Evolutionary conservation across 2,329 filamentous ascomycete species (phyloP).

Genomic region (Aspergillus niger): DNA sequence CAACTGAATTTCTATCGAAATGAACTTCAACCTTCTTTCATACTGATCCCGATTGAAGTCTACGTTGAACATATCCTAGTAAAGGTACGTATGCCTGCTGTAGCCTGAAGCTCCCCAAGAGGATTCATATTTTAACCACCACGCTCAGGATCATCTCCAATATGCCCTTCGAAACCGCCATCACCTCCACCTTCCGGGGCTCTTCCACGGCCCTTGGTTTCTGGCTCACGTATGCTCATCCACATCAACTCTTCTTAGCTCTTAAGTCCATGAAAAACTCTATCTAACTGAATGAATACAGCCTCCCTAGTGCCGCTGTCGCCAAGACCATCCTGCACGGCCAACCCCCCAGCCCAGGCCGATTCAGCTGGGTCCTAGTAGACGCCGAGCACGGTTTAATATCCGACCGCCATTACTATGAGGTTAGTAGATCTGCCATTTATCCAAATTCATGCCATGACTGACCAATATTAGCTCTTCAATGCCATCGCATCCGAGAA

Average conservation of each 20-base stretch:
- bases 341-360: constrained; percentile 20
- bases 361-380: constrained; percentile 43
- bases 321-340: constrained; percentile 38
- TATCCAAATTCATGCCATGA: no score
- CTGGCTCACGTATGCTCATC: constrained; percentile 39
- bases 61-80: no score
- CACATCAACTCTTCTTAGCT: not conserved
- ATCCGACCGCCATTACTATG: constrained; percentile 41
- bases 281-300: not conserved
- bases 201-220: constrained; percentile 31
- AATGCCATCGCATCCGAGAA: constrained; percentile 41
- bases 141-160: not conserved
- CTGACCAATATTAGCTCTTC: constrained; percentile 20
- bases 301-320: constrained; percentile 33
- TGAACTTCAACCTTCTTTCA: no score
- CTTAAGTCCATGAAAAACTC: not conserved
- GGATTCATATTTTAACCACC: no score
- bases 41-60: no score
- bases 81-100: no score
- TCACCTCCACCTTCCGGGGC: constrained; percentile 19
- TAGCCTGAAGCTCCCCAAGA: no score
- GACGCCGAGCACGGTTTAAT: constrained; percentile 46
- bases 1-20: no score
- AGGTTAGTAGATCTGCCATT: constrained; percentile 19
- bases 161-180: constrained; percentile 21